Percentiles rank a stretch among this genome's conserved stretches.
These are phyloP conservation scores for Escovopsis sp. DNA, from an alignment of 2,329 filamentous ascomycete genomes.

Conservation along the genomic window DNA sequence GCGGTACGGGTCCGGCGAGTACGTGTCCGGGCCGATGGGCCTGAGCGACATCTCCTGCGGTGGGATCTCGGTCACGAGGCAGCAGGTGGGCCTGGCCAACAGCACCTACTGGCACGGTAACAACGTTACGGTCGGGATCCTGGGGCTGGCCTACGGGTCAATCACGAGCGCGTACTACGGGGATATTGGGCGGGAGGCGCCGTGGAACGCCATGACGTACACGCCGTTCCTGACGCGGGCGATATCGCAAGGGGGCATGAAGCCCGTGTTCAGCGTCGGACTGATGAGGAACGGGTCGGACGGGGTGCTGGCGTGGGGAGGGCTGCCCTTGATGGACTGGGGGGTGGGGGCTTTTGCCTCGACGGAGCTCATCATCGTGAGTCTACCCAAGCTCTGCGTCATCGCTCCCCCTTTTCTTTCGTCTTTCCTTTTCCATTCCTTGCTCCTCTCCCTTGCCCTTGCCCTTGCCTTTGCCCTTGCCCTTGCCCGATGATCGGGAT, in stretches of 20 bases:
- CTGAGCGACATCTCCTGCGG: constrained; percentile 29
- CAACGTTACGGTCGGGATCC: constrained; percentile 34
- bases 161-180: constrained; percentile 33
- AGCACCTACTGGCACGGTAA: constrained; percentile 35
- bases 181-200: constrained; percentile 19
- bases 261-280: constrained; percentile 33
- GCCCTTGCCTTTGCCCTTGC: too few species aligned
- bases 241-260: constrained; percentile 27
- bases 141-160: constrained; percentile 35
- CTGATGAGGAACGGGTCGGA: constrained; percentile 29
- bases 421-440: too few species aligned
- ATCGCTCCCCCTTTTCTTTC: too few species aligned
- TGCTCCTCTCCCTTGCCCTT: too few species aligned
- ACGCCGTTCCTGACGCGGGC: constrained; percentile 33
- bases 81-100: constrained; percentile 34
- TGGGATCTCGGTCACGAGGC: constrained; percentile 26
- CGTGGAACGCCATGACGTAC: constrained; percentile 26
- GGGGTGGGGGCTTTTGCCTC: constrained; percentile 14
- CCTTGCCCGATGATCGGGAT: too few species aligned
- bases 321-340: constrained; percentile 24
- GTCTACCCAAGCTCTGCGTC: too few species aligned
- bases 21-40: constrained; percentile 31
- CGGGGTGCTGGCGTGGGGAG: constrained; percentile 32
- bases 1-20: constrained; percentile 33
- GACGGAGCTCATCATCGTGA: constrained; percentile 30